Conservation (phyloP, 768 basidiomycete genomes). For the Lactarius quietus region DNA sequence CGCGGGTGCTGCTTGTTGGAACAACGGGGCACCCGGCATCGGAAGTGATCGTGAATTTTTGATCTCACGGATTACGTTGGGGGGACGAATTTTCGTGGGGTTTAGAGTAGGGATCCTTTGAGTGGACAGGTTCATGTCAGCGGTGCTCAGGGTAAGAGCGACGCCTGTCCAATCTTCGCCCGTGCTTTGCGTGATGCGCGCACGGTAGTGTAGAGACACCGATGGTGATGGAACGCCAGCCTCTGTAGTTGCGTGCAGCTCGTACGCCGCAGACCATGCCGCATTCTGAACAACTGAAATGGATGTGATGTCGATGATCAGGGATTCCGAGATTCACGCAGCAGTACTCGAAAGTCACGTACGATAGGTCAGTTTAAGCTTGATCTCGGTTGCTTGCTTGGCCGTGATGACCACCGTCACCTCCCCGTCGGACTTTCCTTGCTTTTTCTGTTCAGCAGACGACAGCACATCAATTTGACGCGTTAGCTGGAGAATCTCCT, state of each 20-base stretch:
- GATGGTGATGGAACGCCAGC: conserved; percentile 42
- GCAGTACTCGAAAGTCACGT: conserved; percentile 24
- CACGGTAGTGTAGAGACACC: conserved; percentile 53
- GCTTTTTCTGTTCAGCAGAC: conserved; percentile 35
- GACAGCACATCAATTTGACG: conserved; percentile 39
- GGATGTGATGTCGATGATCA: neutral
- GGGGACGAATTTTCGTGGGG: conserved; percentile 17
- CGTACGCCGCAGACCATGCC: conserved; percentile 53
- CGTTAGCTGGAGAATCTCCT: conserved; percentile 35
- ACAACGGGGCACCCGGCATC: too few species aligned
- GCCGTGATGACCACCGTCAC: conserved; percentile 44
- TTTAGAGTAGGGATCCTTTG: conserved; percentile 33
- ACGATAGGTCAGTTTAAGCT: conserved; percentile 55
- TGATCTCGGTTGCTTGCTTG: conserved; percentile 36
- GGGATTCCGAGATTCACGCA: neutral
- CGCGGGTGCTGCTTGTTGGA: too few species aligned
- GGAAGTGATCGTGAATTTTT: too few species aligned
- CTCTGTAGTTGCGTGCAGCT: conserved; percentile 48
- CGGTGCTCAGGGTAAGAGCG: conserved; percentile 51
- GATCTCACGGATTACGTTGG: neutral
- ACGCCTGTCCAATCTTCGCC: conserved; percentile 60
- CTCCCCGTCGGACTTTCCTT: conserved; percentile 30
- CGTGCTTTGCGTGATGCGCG: conserved; percentile 49
- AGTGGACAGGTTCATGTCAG: conserved; percentile 37
- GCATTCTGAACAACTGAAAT: conserved; percentile 47